Percentiles rank a stretch among this genome's conserved stretches.
These are phyloP conservation scores for Rhizopus arrhizus DNA, from an alignment of 371 early-diverging fungal species.

Conservation along the genomic window DNA sequence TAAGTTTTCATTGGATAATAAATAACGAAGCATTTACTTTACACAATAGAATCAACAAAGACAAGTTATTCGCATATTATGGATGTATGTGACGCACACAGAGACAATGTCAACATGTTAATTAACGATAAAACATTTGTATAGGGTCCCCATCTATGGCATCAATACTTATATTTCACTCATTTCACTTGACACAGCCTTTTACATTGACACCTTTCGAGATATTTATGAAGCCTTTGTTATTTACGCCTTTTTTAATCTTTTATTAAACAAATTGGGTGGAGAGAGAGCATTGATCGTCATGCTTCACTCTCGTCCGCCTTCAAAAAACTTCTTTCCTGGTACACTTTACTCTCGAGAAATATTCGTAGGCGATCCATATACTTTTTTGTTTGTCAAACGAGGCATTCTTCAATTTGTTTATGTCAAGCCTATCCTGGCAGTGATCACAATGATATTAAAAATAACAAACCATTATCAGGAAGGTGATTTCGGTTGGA, in stretches of 20 bases:
- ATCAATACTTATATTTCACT: conserved; percentile 83
- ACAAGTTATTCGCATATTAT: conserved; percentile 82
- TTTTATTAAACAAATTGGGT: conserved; percentile 87
- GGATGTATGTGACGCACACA: conserved; percentile 67
- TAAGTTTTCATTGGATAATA: conserved; percentile 33
- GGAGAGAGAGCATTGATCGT: conserved; percentile 86
- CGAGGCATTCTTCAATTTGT: conserved; percentile 94
- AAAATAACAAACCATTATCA: conserved; percentile 75
- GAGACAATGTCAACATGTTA: conserved; percentile 2
- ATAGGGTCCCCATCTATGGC: conserved; percentile 90
- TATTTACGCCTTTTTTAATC: conserved; percentile 90
- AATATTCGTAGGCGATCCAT: conserved; percentile 88
- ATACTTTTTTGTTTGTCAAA: conserved; percentile 84
- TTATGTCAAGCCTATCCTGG: conserved; percentile 84
- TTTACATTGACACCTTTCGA: conserved; percentile 90
- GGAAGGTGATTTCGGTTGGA: conserved; percentile 78
- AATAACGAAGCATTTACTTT: not conserved
- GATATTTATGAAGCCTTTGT: conserved; percentile 98
- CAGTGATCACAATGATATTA: conserved; percentile 78
- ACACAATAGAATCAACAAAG: conserved; percentile 74
- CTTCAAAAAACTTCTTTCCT: conserved; percentile 85
- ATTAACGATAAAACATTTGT: not conserved
- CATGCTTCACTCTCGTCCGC: conserved; percentile 75
- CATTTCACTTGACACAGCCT: conserved; percentile 72
- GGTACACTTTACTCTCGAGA: conserved; percentile 73